phyloP scores from a whole-genome alignment of 2,329 filamentous ascomycete genomes.

The Didymella arachidicola region DNA sequence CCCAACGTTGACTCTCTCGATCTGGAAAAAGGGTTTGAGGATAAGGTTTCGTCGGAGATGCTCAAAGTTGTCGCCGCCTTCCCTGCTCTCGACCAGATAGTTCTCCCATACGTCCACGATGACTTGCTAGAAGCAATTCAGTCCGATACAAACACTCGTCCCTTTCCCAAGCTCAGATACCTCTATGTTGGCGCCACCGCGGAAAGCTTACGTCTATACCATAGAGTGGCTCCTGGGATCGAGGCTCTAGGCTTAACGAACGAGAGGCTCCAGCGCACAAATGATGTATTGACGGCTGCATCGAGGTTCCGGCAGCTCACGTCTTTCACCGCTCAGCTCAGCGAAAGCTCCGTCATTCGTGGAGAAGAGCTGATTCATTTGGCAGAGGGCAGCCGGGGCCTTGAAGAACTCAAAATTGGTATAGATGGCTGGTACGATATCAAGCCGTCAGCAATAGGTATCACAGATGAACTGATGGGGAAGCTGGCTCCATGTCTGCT shows the following conservation, averaged over 20 bases:
- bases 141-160: not conserved
- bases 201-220: not conserved
- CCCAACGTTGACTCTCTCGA: not conserved
- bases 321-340: not conserved
- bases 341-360: not conserved
- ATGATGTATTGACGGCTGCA: not conserved
- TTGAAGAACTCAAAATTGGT: constrained; percentile 1
- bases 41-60: not conserved
- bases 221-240: not conserved
- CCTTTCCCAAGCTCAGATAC: constrained; percentile 3
- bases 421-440: not conserved
- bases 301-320: not conserved
- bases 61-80: not conserved
- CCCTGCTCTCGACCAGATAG: not conserved
- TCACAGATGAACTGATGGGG: constrained; percentile 1
- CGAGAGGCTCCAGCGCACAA: not conserved
- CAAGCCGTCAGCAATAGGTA: not conserved
- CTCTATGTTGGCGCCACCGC: not conserved
- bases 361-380: not conserved
- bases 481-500: not conserved
- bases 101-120: not conserved
- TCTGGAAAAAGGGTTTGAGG: not conserved
- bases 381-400: not conserved
- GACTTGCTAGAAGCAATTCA: not conserved
- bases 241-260: constrained; percentile 1